These are phyloP conservation scores for Pseudoneurospora amorphoporcata DNA, from an alignment of 495 filamentous ascomycete species.

Conservation along the genomic window DNA sequence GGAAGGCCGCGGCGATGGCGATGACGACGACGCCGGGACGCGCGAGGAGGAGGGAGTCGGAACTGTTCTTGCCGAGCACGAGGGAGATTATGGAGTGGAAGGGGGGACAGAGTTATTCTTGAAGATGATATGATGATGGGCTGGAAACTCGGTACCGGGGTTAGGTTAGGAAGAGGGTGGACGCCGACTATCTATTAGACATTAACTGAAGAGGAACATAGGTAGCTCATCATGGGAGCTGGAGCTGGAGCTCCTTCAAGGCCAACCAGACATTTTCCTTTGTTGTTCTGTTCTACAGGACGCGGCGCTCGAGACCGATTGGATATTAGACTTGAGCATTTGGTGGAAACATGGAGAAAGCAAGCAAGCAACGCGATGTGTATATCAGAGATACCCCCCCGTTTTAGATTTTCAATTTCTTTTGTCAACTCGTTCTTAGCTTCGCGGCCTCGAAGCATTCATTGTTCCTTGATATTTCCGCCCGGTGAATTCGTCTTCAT, in stretches of 20 bases:
- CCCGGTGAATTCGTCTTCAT: too few relatives aligned
- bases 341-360: neutral
- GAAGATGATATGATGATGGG: too few relatives aligned
- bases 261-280: neutral
- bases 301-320: neutral
- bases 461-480: too few relatives aligned
- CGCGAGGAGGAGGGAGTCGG: conserved; percentile 5
- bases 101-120: conserved; percentile 1
- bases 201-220: neutral
- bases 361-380: neutral
- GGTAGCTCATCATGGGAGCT: too few relatives aligned
- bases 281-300: neutral
- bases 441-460: neutral
- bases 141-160: neutral
- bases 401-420: neutral
- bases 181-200: neutral
- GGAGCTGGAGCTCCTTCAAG: neutral
- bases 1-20: neutral
- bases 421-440: neutral
- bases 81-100: conserved; percentile 27
- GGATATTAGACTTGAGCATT: neutral
- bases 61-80: conserved; percentile 19
- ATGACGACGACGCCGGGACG: neutral
- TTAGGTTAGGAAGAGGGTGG: neutral
- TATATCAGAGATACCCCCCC: neutral